Evolutionary conservation across 352 stramenopile genomes (phyloP).

Genomic region (Pseudoperonospora humuli): DNA sequence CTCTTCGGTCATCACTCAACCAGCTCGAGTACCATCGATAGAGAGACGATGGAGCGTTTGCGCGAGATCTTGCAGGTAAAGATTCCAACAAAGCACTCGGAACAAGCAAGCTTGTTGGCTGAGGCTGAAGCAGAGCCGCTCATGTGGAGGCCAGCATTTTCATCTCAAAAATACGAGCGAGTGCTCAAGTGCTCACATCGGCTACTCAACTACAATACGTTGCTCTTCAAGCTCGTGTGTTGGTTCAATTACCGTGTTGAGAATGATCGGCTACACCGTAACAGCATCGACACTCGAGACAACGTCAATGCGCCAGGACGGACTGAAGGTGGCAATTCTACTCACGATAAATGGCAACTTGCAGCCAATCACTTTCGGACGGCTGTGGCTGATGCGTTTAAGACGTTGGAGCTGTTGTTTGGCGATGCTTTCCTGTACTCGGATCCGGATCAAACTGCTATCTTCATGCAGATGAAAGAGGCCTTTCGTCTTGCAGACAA

Average conservation of each 20-base stretch:
- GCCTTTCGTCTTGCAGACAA: constrained; percentile 70
- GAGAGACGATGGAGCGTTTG: constrained; percentile 50
- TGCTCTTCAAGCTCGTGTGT: constrained; percentile 71
- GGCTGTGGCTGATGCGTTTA: constrained; percentile 55
- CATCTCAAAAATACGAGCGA: constrained; percentile 60
- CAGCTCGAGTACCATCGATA: constrained; percentile 38
- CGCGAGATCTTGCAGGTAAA: constrained; percentile 49
- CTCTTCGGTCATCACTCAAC: constrained; percentile 69
- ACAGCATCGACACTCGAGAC: constrained; percentile 49
- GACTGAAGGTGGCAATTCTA: constrained; percentile 6
- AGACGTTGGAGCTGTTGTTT: constrained; percentile 67
- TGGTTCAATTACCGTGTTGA: constrained; percentile 69
- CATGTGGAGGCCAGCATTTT: constrained; percentile 68
- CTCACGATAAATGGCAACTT: constrained; percentile 42
- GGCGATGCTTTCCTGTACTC: constrained; percentile 68
- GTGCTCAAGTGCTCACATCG: constrained; percentile 54
- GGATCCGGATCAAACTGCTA: constrained; percentile 65
- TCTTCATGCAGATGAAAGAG: constrained; percentile 87
- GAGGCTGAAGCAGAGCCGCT: constrained; percentile 59
- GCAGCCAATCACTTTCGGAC: constrained; percentile 44
- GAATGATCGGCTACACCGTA: constrained; percentile 30
- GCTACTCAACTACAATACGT: constrained; percentile 76
- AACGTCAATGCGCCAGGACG: constrained; percentile 1
- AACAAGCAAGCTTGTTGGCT: constrained; percentile 52
- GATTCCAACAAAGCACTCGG: constrained; percentile 43